Percentiles rank a stretch among this genome's conserved stretches.
Evolutionary conservation across 768 basidiomycete genomes (phyloP).

Genomic region (Pleurotus ostreatus): DNA sequence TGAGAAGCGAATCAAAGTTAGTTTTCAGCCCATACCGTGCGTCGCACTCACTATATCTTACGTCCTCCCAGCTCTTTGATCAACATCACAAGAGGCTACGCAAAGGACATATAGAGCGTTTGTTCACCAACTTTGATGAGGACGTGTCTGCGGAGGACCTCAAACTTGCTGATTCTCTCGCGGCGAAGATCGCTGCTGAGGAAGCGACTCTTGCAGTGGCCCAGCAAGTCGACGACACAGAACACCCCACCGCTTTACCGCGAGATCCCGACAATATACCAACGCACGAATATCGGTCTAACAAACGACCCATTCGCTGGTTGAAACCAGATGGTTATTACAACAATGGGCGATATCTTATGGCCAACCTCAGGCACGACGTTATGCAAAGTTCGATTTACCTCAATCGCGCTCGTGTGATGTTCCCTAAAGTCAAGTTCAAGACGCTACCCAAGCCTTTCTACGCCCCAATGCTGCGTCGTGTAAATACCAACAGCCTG

Average conservation of each 20-base stretch:
- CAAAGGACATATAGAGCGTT: not conserved
- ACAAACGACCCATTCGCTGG: conserved; percentile 7
- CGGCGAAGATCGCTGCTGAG: not conserved
- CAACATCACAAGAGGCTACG: conserved; percentile 1
- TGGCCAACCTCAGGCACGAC: conserved; percentile 9
- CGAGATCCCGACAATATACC: not conserved
- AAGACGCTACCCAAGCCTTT: conserved; percentile 15
- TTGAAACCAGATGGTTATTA: conserved; percentile 4
- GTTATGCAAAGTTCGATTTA: conserved; percentile 12
- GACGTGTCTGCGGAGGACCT: not conserved
- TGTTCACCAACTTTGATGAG: not conserved
- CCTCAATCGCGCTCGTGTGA: conserved; percentile 8
- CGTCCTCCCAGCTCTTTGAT: not conserved
- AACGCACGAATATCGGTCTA: not conserved
- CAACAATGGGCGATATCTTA: conserved; percentile 14
- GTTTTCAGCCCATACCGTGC: not conserved
- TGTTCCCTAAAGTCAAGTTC: conserved; percentile 7
- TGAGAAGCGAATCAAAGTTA: conserved; percentile 1
- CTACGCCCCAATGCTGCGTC: conserved; percentile 15
- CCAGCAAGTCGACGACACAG: not conserved
- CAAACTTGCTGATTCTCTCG: conserved; percentile 1
- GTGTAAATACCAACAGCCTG: conserved; percentile 2
- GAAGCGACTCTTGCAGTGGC: not conserved
- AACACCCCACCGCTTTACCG: not conserved
- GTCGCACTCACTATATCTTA: not conserved